Conservation (phyloP, 768 basidiomycete species). For the Russula vinacea region DNA sequence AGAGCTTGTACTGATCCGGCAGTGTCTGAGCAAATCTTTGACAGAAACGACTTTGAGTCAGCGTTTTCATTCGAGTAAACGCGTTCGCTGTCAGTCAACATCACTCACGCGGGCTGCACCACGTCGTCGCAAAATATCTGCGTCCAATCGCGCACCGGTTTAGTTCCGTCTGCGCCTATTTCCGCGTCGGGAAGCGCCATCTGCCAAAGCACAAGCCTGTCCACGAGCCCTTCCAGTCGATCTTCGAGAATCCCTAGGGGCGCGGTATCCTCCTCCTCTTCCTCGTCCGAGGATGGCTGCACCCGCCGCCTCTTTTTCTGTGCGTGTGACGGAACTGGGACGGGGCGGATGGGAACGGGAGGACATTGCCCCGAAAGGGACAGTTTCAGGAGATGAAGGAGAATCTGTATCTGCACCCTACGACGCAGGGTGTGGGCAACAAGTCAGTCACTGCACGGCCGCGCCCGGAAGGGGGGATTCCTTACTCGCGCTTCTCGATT, state of each 20-base stretch:
- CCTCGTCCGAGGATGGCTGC: constrained; percentile 29
- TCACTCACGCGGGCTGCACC: constrained; percentile 59
- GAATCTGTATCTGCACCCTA: constrained; percentile 73
- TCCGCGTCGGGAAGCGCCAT: constrained; percentile 45
- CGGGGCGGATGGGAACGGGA: constrained; percentile 31
- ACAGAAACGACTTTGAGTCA: neutral
- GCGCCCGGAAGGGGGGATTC: neutral
- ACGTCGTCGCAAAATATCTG: constrained; percentile 66
- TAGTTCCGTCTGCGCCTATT: constrained; percentile 29
- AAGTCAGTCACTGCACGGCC: neutral
- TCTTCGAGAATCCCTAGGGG: constrained; percentile 43
- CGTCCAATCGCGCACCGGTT: constrained; percentile 56
- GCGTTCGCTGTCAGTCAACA: neutral
- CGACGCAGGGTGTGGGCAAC: neutral
- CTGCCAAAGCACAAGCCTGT: constrained; percentile 73
- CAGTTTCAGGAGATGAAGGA: constrained; percentile 63
- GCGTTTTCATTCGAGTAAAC: neutral
- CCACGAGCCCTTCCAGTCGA: constrained; percentile 68
- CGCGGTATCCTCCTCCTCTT: constrained; percentile 23
- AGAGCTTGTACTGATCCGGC: constrained; percentile 27
- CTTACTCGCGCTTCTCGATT: constrained; percentile 45
- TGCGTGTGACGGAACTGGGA: constrained; percentile 20
- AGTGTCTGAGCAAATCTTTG: constrained; percentile 10
- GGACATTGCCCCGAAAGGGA: constrained; percentile 51
- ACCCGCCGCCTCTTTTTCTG: constrained; percentile 28